phyloP scores from a whole-genome alignment of 75 land plant genomes.

The Selaginella tamariscina region DNA sequence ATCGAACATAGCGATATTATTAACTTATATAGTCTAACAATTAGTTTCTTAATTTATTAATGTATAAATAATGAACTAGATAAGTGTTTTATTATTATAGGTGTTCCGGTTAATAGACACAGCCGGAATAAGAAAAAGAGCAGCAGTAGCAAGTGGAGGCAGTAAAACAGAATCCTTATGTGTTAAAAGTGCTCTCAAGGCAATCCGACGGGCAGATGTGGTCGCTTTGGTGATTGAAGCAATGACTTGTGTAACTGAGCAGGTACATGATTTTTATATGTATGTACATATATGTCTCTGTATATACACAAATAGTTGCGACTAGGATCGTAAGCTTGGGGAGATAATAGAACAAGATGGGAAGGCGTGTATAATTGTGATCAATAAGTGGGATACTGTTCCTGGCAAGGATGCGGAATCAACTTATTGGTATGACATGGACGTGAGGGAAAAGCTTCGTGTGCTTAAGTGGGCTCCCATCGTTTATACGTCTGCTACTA shows the following conservation, averaged over 20 bases:
- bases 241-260: constrained; percentile 85
- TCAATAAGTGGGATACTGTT: constrained; percentile 97
- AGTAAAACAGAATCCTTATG: constrained; percentile 84
- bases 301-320: background rate
- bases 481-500: constrained; percentile 83
- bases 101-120: constrained; percentile 76
- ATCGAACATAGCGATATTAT: no score
- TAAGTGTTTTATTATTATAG: constrained; percentile 27
- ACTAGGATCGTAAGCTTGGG: constrained; percentile 70
- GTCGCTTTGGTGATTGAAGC: constrained; percentile 98
- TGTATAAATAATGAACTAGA: background rate
- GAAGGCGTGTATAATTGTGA: constrained; percentile 90
- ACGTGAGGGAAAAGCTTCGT: constrained; percentile 79
- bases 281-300: background rate
- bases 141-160: constrained; percentile 66
- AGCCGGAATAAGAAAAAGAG: constrained; percentile 80
- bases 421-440: constrained; percentile 61
- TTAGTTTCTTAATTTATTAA: no score
- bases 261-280: constrained; percentile 28
- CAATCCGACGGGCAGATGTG: constrained; percentile 87
- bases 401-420: constrained; percentile 73
- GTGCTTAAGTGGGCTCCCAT: constrained; percentile 87
- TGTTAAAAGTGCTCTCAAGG: constrained; percentile 91
- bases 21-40: no score
- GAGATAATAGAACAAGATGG: constrained; percentile 89